A percentile compares a stretch with the other conserved stretches of the same genome.
Evolutionary conservation across 176 grass and related monocot genomes (phyloP).

Genomic region (Juncus inflexus): DNA sequence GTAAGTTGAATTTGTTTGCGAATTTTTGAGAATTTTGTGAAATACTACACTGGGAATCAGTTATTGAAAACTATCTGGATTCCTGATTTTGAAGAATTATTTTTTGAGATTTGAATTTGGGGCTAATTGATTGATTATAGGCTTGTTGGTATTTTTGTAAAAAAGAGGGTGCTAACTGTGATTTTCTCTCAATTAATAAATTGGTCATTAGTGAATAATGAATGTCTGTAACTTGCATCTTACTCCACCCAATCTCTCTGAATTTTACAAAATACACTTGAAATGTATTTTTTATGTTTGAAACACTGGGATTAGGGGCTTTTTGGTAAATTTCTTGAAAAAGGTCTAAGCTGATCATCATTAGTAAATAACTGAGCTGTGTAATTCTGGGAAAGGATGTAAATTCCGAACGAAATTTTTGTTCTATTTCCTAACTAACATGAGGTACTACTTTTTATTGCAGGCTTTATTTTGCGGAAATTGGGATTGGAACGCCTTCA

Average conservation of each 20-base stretch:
- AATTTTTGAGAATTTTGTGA: background rate
- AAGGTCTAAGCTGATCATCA: too few species aligned
- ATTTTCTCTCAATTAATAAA: slow-evolving; percentile 8
- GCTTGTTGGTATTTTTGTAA: background rate
- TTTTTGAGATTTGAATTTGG: background rate
- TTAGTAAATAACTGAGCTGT: too few species aligned
- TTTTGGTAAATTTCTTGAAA: too few species aligned
- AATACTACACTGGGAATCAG: background rate
- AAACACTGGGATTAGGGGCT: too few species aligned
- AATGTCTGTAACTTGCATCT: background rate
- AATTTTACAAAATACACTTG: too few species aligned
- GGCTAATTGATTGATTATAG: background rate
- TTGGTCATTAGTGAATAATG: background rate
- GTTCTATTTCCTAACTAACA: too few species aligned
- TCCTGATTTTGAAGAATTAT: background rate
- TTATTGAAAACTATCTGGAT: background rate
- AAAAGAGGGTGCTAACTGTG: background rate
- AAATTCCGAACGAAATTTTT: too few species aligned
- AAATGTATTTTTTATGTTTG: too few species aligned
- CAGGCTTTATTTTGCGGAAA: slow-evolving; percentile 81
- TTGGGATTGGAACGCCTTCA: slow-evolving; percentile 67
- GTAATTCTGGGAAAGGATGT: too few species aligned
- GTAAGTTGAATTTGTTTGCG: background rate
- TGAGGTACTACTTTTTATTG: too few species aligned
- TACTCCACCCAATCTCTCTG: too few species aligned